A percentile compares a stretch with the other conserved stretches of the same genome.
Evolutionary conservation across 192 early-diverging fungal genomes (phyloP).

Genomic region (Neocallimastix lanati): DNA sequence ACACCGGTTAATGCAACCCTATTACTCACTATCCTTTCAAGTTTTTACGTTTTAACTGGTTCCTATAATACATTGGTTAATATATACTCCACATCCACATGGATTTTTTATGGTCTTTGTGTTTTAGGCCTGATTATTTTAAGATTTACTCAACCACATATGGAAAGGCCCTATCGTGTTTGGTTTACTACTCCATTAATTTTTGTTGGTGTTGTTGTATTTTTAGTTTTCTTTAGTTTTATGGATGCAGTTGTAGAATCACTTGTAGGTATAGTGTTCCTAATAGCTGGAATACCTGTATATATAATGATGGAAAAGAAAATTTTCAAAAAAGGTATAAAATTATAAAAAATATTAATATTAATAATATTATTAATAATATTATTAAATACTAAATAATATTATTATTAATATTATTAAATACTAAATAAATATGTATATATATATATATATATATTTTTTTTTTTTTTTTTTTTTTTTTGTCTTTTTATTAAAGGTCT

Average conservation of each 20-base stretch:
- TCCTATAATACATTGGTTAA: slow-evolving; percentile 50
- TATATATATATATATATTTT: too few relatives aligned
- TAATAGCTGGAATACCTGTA: background rate
- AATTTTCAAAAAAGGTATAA: background rate
- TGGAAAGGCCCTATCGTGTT: slow-evolving; percentile 52
- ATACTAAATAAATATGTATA: too few relatives aligned
- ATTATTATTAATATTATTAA: too few relatives aligned
- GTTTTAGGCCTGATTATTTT: slow-evolving; percentile 43
- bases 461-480: background rate
- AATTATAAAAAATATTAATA: background rate
- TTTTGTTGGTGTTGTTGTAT: slow-evolving; percentile 37
- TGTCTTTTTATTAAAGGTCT: background rate
- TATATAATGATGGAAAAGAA: background rate
- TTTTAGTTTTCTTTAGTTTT: slow-evolving; percentile 20
- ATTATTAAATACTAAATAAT: too few relatives aligned
- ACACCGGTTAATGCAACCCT: slow-evolving; percentile 52
- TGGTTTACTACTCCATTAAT: slow-evolving; percentile 46
- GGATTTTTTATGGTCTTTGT: slow-evolving; percentile 51
- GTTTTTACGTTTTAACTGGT: slow-evolving; percentile 41
- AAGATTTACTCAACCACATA: slow-evolving; percentile 39
- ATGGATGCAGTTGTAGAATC: background rate
- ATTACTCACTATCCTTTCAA: slow-evolving; percentile 36
- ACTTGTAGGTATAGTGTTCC: background rate
- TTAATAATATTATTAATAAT: too few relatives aligned
- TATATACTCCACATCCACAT: slow-evolving; percentile 55